A percentile compares a stretch with the other conserved stretches of the same genome.
phyloP scores from a whole-genome alignment of 2,329 filamentous ascomycete genomes.

The Exophiala oligosperma region DNA sequence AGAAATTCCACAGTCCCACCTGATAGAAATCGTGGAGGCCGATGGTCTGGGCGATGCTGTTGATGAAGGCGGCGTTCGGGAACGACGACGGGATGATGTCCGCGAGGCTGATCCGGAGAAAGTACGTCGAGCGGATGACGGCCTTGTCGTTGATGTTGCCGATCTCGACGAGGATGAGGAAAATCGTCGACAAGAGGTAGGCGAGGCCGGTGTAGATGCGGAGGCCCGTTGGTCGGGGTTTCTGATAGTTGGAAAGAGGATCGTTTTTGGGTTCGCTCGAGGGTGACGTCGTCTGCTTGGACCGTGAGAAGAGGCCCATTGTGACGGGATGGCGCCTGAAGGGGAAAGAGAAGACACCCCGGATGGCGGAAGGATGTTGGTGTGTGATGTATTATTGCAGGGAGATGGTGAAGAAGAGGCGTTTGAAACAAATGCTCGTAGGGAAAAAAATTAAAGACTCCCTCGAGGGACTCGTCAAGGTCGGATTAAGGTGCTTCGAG shows the following conservation, averaged over 20 bases:
- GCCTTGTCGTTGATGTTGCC: conserved; percentile 67
- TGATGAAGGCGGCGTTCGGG: conserved; percentile 73
- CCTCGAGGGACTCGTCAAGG: too few species aligned
- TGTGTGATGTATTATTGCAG: too few species aligned
- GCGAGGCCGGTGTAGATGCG: conserved; percentile 65
- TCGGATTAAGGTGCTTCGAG: too few species aligned
- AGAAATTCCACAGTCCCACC: conserved; percentile 88
- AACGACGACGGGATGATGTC: conserved; percentile 75
- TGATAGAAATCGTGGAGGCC: conserved; percentile 94
- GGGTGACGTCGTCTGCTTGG: background rate
- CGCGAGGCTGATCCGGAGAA: conserved; percentile 79
- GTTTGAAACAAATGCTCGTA: too few species aligned
- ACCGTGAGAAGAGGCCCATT: conserved; percentile 14
- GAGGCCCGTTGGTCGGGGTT: conserved; percentile 45
- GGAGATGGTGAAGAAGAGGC: too few species aligned
- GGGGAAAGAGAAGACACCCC: too few species aligned
- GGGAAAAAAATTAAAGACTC: too few species aligned
- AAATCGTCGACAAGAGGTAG: conserved; percentile 73
- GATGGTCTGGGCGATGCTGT: conserved; percentile 80
- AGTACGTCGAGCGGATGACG: conserved; percentile 71
- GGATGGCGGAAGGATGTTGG: too few species aligned
- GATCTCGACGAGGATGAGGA: conserved; percentile 77
- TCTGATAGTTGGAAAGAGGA: conserved; percentile 26
- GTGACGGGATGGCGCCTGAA: background rate
- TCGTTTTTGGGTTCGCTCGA: conserved; percentile 16